Conservation (phyloP, 2,329 filamentous ascomycete species). For the Talaromyces amestolkiae region DNA sequence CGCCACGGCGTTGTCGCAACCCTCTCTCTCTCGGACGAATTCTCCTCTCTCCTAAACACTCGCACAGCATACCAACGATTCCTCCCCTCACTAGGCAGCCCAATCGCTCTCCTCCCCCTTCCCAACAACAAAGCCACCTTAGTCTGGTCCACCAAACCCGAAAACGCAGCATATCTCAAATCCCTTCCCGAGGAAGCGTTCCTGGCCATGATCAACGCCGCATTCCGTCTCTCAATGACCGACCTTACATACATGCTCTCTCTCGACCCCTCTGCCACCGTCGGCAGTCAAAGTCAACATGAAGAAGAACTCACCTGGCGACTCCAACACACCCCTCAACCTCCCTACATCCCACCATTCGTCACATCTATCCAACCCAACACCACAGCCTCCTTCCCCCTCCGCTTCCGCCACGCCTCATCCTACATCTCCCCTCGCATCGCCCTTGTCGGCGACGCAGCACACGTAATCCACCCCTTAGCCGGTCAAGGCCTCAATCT, state of each 20-base stretch:
- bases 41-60: slow-evolving; percentile 37
- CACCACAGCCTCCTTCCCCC: slow-evolving; percentile 82
- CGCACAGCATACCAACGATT: slow-evolving; percentile 94
- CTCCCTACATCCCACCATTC: slow-evolving; percentile 58
- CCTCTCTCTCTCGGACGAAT: slow-evolving; percentile 61
- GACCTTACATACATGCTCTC: slow-evolving; percentile 83
- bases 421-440: slow-evolving; percentile 89
- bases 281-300: slow-evolving; percentile 46
- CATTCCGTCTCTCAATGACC: slow-evolving; percentile 74
- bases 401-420: slow-evolving; percentile 89
- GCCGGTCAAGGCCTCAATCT: slow-evolving; percentile 94
- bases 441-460: slow-evolving; percentile 88
- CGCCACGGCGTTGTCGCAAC: slow-evolving; percentile 91
- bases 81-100: slow-evolving; percentile 73
- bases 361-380: slow-evolving; percentile 72
- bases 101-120: slow-evolving; percentile 85
- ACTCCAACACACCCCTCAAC: slow-evolving; percentile 63
- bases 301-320: slow-evolving; percentile 83
- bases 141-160: slow-evolving; percentile 90
- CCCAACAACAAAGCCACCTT: slow-evolving; percentile 79
- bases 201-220: slow-evolving; percentile 84
- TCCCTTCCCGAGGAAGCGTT: slow-evolving; percentile 71
- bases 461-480: slow-evolving; percentile 91
- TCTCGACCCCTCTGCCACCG: slow-evolving; percentile 42
- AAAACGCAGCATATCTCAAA: slow-evolving; percentile 76